Base-by-base conservation (phyloP, 2,329 filamentous ascomycete genomes). In the Stachybotrys chlorohalonatus region DNA sequence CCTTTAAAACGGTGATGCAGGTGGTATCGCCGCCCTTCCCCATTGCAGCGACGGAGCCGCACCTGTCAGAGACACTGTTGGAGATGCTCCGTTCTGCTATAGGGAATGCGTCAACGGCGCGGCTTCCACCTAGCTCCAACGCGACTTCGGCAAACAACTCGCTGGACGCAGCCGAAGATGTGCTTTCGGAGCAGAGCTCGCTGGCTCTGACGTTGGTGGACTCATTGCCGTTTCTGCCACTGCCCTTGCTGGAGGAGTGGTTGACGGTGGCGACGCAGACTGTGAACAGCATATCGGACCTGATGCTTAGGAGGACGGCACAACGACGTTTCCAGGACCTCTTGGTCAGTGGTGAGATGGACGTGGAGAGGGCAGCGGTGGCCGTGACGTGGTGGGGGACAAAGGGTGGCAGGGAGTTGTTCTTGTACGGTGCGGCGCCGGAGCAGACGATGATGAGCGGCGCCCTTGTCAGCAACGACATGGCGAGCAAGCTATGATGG, bases 321-420 rank as follows among this genome's bases (percentile, higher is more conserved):
- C 84, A 85, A 64, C 79, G 83, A 58, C 77, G 90, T 52, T 87
- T 95, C 68, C 91, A 89, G 85, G 85, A 94, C 55, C 80, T 90
- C 3, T 71, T 96, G 9, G 85, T 85, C 47, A 85, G 81, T 61
- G 90, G 90, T 4, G 90, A 95, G 72, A 87, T 96, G 83, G 91
- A 96, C 69, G 86, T 95, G 30, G 89, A 95, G 66, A 80, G 90
- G 56, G 86, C 89, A 7, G 83, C 86, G 47, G 79, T 88, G 36
- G 90, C 87, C 51, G 87, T 95, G 16, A 82, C 83, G 2, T 96
- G 92, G 92, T 96, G 92, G 92, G 88, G 84, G 11, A 78, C 76
- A 11, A 70, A 70, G 42, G 80, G 80, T 7, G 81, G 71, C 72
- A 82, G 67, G 68, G 80, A 79, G 58, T 64, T 80, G 58, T 72